Percentiles rank a stretch among this genome's conserved stretches.
phyloP scores from a whole-genome alignment of 805 yeast genomes.

The Schwanniomyces occidentalis region DNA sequence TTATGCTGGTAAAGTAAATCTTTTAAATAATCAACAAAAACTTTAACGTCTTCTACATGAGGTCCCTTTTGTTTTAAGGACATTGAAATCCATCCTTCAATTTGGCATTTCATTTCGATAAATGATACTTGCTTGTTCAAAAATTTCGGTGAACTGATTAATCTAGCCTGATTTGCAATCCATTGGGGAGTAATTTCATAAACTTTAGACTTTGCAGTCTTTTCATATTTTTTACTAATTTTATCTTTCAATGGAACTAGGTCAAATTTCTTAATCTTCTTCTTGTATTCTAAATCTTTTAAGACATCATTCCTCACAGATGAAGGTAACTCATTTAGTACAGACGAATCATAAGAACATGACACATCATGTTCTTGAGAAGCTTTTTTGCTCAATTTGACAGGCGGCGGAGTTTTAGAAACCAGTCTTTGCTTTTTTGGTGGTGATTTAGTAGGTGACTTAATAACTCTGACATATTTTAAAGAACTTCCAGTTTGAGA shows the following conservation, averaged over 20 bases:
- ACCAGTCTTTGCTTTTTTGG: slow-evolving; percentile 9
- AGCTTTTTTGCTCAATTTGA: slow-evolving; percentile 7
- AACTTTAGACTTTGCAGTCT: slow-evolving; percentile 8
- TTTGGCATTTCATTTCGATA: slow-evolving; percentile 14
- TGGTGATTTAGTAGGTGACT: slow-evolving; percentile 26
- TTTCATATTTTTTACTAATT: slow-evolving; percentile 13
- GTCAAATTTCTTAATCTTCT: slow-evolving; percentile 24
- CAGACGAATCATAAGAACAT: slow-evolving; percentile 34
- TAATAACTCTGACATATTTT: slow-evolving; percentile 32
- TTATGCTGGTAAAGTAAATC: slow-evolving; percentile 16
- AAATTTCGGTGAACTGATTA: slow-evolving; percentile 15
- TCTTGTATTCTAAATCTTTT: slow-evolving; percentile 33
- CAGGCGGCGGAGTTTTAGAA: slow-evolving; percentile 15
- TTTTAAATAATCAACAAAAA: slow-evolving; percentile 20
- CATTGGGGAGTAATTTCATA: slow-evolving; percentile 19
- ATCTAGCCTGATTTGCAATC: slow-evolving; percentile 19
- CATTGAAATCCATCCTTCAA: slow-evolving; percentile 27
- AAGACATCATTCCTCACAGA: slow-evolving; percentile 36
- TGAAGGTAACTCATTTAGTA: slow-evolving; percentile 40
- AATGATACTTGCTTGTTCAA: slow-evolving; percentile 10
- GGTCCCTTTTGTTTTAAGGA: slow-evolving; percentile 36
- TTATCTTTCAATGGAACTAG: slow-evolving; percentile 28
- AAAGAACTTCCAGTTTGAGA: slow-evolving; percentile 27
- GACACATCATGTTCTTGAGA: slow-evolving; percentile 18
- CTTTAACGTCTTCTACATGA: slow-evolving; percentile 29